Conservation (phyloP, 257 asterid species). For the Avicennia marina region DNA sequence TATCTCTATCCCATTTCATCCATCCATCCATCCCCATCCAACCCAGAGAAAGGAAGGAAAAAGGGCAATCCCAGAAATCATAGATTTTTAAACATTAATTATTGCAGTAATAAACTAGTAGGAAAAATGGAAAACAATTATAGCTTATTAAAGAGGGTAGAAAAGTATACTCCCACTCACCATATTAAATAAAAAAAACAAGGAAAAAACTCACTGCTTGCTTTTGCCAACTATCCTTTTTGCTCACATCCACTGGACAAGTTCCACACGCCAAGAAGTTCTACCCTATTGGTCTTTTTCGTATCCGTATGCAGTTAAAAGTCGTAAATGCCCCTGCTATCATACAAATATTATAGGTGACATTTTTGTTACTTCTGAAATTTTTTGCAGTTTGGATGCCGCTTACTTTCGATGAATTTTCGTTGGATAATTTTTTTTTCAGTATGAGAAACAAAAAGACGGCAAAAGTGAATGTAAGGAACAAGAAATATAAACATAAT, state of each 20-base stretch:
- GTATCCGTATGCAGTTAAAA: constrained; percentile 24
- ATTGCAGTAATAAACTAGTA: constrained; percentile 22
- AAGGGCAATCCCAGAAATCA: too few relatives aligned
- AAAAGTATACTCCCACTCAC: constrained; percentile 34
- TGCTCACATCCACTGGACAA: constrained; percentile 48
- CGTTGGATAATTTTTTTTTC: background rate
- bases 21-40: constrained; percentile 43
- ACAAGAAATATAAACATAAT: constrained; percentile 6
- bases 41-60: constrained; percentile 16
- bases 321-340: constrained; percentile 28
- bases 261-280: constrained; percentile 50
- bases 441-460: too few relatives aligned
- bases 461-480: constrained; percentile 1
- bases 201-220: constrained; percentile 14
- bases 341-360: constrained; percentile 8
- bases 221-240: constrained; percentile 35
- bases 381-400: background rate
- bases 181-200: constrained; percentile 4
- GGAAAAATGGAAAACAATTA: constrained; percentile 21
- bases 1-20: constrained; percentile 58
- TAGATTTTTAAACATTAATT: constrained; percentile 11
- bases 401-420: background rate
- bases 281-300: constrained; percentile 27
- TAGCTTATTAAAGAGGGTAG: constrained; percentile 20
- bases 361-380: background rate